These are phyloP conservation scores for Phellopilus nigrolimitatus DNA, from an alignment of 1,284 basidiomycete species.

Conservation along the genomic window DNA sequence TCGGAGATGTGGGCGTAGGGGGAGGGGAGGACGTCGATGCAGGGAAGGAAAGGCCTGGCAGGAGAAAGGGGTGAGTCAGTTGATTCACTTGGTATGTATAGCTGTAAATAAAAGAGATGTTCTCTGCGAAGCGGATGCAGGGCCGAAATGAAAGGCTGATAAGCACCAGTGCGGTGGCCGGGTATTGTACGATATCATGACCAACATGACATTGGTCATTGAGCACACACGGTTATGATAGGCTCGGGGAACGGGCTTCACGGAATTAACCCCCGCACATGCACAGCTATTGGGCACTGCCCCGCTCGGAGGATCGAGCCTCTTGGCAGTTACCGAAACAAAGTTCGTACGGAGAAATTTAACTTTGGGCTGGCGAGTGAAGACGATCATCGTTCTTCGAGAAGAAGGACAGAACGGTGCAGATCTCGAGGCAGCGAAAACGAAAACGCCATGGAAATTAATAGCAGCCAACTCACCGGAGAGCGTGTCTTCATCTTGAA, in stretches of 20 bases:
- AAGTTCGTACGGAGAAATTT: neutral
- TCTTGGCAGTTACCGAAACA: neutral
- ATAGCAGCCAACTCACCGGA: conserved; percentile 38
- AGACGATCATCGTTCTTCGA: too few species aligned
- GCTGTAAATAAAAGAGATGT: too few species aligned
- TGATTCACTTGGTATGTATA: too few species aligned
- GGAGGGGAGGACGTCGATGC: conserved; percentile 11
- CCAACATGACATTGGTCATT: conserved; percentile 11
- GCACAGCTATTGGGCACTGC: conserved; percentile 5
- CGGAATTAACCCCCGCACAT: conserved; percentile 1
- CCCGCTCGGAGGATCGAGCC: neutral
- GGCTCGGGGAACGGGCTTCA: neutral
- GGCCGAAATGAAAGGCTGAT: neutral
- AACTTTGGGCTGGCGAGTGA: neutral
- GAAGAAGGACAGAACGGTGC: neutral
- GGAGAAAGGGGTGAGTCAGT: neutral
- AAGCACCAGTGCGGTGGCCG: neutral
- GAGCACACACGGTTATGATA: neutral
- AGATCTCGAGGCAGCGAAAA: neutral
- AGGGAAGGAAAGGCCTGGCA: conserved; percentile 9
- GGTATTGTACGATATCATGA: neutral
- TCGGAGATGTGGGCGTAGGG: conserved; percentile 26
- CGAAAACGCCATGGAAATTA: too few species aligned
- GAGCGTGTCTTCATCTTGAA: conserved; percentile 80
- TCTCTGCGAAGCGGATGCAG: neutral